Conservation (phyloP, 768 basidiomycete species). For the Tephrocybe rancida region DNA sequence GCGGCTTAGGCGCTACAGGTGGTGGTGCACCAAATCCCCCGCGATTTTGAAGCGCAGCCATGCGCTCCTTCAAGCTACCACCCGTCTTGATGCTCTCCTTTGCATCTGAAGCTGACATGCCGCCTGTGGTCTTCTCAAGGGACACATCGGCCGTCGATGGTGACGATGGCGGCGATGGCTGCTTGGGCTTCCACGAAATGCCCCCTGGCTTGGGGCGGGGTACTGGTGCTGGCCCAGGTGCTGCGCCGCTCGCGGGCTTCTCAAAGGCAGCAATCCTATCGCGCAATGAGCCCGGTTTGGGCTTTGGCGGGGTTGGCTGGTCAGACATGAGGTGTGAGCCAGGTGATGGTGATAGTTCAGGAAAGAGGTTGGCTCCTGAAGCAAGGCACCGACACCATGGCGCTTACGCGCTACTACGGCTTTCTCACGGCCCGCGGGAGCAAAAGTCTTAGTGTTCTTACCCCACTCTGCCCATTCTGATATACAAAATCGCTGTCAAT, state of each 20-base stretch:
- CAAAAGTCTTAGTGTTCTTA: too few relatives aligned
- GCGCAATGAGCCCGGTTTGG: constrained; percentile 77
- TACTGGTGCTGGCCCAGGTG: constrained; percentile 39
- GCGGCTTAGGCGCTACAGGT: constrained; percentile 54
- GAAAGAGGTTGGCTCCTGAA: constrained; percentile 5
- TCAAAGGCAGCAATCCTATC: constrained; percentile 92
- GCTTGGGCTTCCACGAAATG: constrained; percentile 73
- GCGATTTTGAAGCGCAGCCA: constrained; percentile 89
- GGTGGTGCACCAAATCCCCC: constrained; percentile 76
- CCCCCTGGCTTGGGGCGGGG: constrained; percentile 70
- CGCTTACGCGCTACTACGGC: not conserved
- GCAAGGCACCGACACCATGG: not conserved
- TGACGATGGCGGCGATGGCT: constrained; percentile 51
- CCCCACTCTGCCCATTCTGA: too few relatives aligned
- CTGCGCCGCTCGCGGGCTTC: constrained; percentile 47
- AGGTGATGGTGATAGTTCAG: constrained; percentile 19
- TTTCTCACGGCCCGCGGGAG: too few relatives aligned
- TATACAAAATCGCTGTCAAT: too few relatives aligned
- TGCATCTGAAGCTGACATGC: constrained; percentile 87
- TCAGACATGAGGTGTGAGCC: constrained; percentile 52
- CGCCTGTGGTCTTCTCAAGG: constrained; percentile 32
- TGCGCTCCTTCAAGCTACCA: constrained; percentile 87
- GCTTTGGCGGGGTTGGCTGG: constrained; percentile 55
- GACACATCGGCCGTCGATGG: constrained; percentile 27
- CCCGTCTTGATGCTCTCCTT: constrained; percentile 82